Base-by-base conservation (phyloP, 2,329 filamentous ascomycete species). In the Alternaria infectoria region DNA sequence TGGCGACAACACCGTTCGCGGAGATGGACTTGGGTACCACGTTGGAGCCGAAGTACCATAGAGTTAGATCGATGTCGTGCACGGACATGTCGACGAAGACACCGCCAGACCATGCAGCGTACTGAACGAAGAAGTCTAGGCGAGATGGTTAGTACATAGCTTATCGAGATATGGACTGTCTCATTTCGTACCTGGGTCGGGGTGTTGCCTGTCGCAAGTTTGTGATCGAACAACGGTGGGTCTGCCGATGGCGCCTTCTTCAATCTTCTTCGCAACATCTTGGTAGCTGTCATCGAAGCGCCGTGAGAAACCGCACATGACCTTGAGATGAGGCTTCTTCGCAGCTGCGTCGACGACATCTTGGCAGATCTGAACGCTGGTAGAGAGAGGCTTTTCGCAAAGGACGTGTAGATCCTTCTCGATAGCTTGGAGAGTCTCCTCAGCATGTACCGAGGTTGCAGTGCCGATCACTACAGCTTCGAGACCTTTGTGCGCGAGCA, bases 261-360 rank as follows among this genome's bases (percentile, higher is more conserved):
- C 60, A 21, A 81, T 73, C 60, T 81, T 80, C n/a, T 73, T 62
- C 5, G 71, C 71, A 3, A 77, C 77, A 54, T 81, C 77, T 5
- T 75, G 74, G 68, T 84, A 84, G 32, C 77, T 80, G 28, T 76
- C 80, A 59, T 84, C 82, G 61, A 84, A 84, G 4, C 82, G 78
- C 5, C 83, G 75, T 2, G 80, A 82, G 73, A 83, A 84, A 21
- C 80, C 82, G 36, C 74, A 77, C 81, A 84, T 83, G 58, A 83
- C 77, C 65, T 82, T 81, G 11, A 82, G 67, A 12, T 81, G 69
- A 1, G 79, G 76, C 43, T 77, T 71, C 46, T 74, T 73, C 57
- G 73, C 75, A 21, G 80, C 79, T 26, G 69, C 74, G 9, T 79
- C 74, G 12, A 82, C 73, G 6, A 81, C 76, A 26, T 74, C 58